Evolutionary conservation across 2,329 filamentous ascomycete genomes (phyloP), one percentile per base, ranked within the genome.

Genomic region (Tolypocladium cylindrosporum): DNA sequence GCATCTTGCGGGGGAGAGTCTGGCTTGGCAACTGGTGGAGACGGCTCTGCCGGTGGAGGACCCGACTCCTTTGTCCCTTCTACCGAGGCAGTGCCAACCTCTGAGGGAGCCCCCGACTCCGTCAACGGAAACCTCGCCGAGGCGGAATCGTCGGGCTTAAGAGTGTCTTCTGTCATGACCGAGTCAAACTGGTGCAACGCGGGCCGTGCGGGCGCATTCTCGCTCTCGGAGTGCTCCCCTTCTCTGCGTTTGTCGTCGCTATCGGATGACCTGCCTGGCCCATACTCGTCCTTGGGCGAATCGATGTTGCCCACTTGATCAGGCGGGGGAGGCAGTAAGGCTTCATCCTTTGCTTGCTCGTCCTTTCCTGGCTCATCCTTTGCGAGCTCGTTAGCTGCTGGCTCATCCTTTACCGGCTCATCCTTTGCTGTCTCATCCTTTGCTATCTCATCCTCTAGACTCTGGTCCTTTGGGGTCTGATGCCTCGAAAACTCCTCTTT

Each of bases 221-320:
- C 61, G 21, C 61, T 60, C 5, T 66, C 67, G 14, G 62, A 31
- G 13, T 62, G 58, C 9, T 61, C 55, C n/a, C 67, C 68, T 8
- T 66, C 65, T n/a, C 61, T 61, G n/a, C 60, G 57, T 55, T 68
- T 70, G 7, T 66, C 61, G 21, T 64, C 67, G 13, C 58, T 59
- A 21, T 69, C 67, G 8, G 64, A 63, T 0, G 56, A 62, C 40
- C 66, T 67, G 11, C 64, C 62, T 0, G 57, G 56, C 8, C 61
- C 59, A 3, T 68, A 65, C 3, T 71, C 69, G 19, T 66, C 61
- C 55, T 66, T 69, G 4, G 73, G 72, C 7, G 69, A 69, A 13
- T 68, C 64, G 56, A 75, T 75, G 19, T 75, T 75, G 36, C 73
- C 73, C 11, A 75, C 73, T 59, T 75, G 70, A 31, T 75, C 73